phyloP scores from a whole-genome alignment of 805 yeast genomes.

The Ogataea nakhonphanomensis region DNA sequence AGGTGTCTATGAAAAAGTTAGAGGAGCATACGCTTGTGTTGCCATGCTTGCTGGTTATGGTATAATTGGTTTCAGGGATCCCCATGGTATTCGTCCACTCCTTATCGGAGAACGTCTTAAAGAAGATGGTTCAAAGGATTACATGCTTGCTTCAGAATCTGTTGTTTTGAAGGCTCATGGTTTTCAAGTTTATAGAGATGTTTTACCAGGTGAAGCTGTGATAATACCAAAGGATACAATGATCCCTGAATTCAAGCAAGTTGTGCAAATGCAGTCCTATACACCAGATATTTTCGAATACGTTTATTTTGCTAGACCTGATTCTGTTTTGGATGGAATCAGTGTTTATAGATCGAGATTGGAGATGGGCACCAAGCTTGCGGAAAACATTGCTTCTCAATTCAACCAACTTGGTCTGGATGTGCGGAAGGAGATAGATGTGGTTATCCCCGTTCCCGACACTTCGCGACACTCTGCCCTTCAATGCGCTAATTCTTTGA shows the following conservation, averaged over 20 bases:
- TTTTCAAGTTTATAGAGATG: conserved; percentile 72
- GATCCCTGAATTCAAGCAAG: conserved; percentile 79
- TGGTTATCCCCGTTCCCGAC: conserved; percentile 97
- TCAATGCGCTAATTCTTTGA: conserved; percentile 80
- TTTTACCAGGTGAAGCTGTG: conserved; percentile 95
- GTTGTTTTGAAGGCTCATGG: conserved; percentile 94
- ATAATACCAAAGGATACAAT: conserved; percentile 76
- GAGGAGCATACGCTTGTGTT: conserved; percentile 97
- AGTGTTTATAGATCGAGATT: conserved; percentile 90
- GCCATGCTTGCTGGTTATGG: conserved; percentile 97
- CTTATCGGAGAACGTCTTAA: conserved; percentile 77
- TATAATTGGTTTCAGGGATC: conserved; percentile 92
- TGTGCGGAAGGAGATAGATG: conserved; percentile 67
- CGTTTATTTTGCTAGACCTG: conserved; percentile 97
- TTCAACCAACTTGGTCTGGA: conserved; percentile 40
- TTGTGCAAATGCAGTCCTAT: conserved; percentile 70
- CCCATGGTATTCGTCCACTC: conserved; percentile 93
- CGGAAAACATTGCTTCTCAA: conserved; percentile 54
- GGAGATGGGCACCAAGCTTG: conserved; percentile 90
- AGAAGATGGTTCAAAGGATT: conserved; percentile 70
- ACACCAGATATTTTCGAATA: conserved; percentile 97
- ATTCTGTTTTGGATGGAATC: conserved; percentile 93
- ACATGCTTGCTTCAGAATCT: conserved; percentile 93
- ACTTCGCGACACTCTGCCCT: conserved; percentile 95
- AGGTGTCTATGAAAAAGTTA: conserved; percentile 74